Base-by-base conservation (phyloP, 2,329 filamentous ascomycete genomes). In the Cladosporium sp. region DNA sequence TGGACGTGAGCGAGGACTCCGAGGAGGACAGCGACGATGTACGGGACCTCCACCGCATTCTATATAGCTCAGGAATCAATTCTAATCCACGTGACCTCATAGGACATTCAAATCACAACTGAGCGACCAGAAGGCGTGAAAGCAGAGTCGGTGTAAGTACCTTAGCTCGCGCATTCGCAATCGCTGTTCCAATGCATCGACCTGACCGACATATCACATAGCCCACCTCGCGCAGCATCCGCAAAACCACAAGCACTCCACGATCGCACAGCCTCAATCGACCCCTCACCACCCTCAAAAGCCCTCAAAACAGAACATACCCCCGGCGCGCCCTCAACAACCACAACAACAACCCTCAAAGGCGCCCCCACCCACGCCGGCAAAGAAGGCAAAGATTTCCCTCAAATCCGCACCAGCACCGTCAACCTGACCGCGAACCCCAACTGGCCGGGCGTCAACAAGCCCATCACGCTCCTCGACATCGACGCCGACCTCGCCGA, bases 401-500 rank as follows among this genome's bases (percentile, higher is more conserved):
- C 78, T 81, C 90, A 85, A 46, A 78, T 86, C 33, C 85, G 83
- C 49, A 93, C 90, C 66, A 97, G 93, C 14, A 93, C 88, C 58
- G 86, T 98, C 68, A 91, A 98, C 74, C 86, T 97, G 63, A 88
- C 96, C 77, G 90, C 85, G 4, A 91, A 93, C 69, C 71, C 72
- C 23, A 66, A 63, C 31, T 65, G 57, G 57, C 88, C 90, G 21
- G 83, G 81, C 2, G 84, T 85, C 3, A 89, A 88, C 26, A 95
- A 96, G 71, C 93, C 95, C 72, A 91, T 95, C 58, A 79, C 72
- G 1, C 79, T 80, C 56, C 72, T 85, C 62, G 82, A 85, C 69
- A 81, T 85, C 68, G 83, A 85, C 68, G 81, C 81, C 56, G 81
- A 84, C 68, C 76, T 84, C 23, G 82, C 83, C 63, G 92, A 93